A percentile compares a stretch with the other conserved stretches of the same genome.
These are phyloP conservation scores for Ettlia oleoabundans DNA, from an alignment of 139 green algal species.

Conservation along the genomic window DNA sequence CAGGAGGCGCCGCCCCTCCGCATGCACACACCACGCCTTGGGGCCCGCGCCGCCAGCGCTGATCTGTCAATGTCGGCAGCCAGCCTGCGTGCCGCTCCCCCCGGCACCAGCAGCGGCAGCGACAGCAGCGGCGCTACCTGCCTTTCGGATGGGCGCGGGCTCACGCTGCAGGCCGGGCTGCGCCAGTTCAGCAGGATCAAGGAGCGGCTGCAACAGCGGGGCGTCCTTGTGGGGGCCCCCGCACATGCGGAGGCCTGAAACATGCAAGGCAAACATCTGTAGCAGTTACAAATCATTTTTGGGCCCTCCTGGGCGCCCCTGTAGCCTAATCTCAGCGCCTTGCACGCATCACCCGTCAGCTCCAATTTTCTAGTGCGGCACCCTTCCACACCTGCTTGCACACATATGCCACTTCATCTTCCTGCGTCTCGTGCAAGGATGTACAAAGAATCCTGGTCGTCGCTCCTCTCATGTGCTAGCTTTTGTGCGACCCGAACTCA, in stretches of 20 bases:
- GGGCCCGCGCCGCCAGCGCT: not conserved
- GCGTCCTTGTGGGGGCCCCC: not conserved
- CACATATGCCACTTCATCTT: too few species aligned
- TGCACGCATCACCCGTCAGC: too few species aligned
- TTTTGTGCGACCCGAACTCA: too few species aligned
- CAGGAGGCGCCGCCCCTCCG: slow-evolving; percentile 60
- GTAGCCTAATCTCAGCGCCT: too few species aligned
- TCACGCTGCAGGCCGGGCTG: slow-evolving; percentile 30
- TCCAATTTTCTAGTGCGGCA: too few species aligned
- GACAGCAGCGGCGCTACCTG: slow-evolving; percentile 28
- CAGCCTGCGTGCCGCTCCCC: not conserved
- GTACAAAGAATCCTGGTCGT: too few species aligned
- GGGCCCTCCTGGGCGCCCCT: not conserved
- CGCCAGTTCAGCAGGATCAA: slow-evolving; percentile 4
- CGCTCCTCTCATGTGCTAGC: too few species aligned
- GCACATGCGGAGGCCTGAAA: slow-evolving; percentile 2
- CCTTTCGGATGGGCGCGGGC: slow-evolving; percentile 10
- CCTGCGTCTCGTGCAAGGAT: too few species aligned
- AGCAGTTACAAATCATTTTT: not conserved
- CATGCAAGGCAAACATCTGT: too few species aligned
- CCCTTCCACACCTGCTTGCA: too few species aligned
- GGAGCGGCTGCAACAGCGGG: slow-evolving; percentile 22
- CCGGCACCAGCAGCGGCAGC: slow-evolving; percentile 24
- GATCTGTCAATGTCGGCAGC: not conserved
- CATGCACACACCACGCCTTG: not conserved